phyloP scores from a whole-genome alignment of 2,329 filamentous ascomycete species.

The Fonsecaea pugnacius region DNA sequence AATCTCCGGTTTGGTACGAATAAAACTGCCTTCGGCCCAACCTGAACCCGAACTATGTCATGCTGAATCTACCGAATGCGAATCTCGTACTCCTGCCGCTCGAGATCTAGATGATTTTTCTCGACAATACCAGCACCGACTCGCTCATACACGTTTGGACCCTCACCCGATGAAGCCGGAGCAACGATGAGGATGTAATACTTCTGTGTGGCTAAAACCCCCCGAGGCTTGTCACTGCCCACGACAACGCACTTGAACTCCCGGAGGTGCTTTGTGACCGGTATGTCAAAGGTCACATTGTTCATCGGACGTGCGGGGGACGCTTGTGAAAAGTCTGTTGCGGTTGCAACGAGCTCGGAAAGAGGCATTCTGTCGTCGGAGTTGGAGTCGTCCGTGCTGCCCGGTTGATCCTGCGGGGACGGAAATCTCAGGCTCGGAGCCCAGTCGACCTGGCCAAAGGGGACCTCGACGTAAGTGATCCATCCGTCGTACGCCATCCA shows the following conservation, averaged over 20 bases:
- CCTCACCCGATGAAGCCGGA: background rate
- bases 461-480: background rate
- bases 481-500: constrained; percentile 9
- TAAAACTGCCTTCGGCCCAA: too few species aligned
- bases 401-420: background rate
- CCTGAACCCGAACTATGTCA: too few species aligned
- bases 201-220: background rate
- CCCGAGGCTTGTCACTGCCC: background rate
- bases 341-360: background rate
- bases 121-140: background rate
- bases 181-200: background rate
- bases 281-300: background rate
- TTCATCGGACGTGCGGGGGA: background rate
- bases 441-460: background rate
- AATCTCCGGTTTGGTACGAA: too few species aligned
- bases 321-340: background rate
- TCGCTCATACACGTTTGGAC: background rate
- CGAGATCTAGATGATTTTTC: background rate
- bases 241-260: constrained; percentile 5
- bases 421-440: background rate
- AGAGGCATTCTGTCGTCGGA: background rate
- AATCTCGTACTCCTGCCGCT: background rate
- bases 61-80: background rate
- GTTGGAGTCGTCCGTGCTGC: background rate
- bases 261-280: background rate